Evolutionary conservation across 805 yeast species (phyloP), one percentile per base, ranked within the genome.

Genomic region (Candida hispaniensis): DNA sequence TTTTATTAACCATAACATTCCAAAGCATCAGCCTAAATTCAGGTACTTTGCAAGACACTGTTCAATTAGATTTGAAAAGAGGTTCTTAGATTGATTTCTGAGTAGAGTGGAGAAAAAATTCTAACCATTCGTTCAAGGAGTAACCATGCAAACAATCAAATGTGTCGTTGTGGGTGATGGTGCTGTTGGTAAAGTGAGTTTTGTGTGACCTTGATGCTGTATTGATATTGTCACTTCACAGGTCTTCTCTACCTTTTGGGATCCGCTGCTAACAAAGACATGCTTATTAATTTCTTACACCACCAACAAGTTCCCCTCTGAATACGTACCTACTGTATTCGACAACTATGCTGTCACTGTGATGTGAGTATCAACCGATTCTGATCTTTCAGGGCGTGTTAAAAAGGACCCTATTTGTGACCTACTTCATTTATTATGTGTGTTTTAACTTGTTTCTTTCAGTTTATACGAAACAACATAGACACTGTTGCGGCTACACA

Each of bases 131-230:
- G n/a, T n/a, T n/a, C n/a, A n/a, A n/a, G n/a, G n/a, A 23, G 22
- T 17, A 2, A 34, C 18, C 25, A 52, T 52, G 56, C 59, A 52
- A 41, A 50, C 64, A 14, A 58, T 61, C 45, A 88, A 88, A 63
- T 91, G 97, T 69, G 97, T 91, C 47, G 96, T 88, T 46, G 97
- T 91, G 39, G 98, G 98, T 47, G 98, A 91, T 64, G 98, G 98
- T 81, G 97, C 97, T 49, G 97, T 91, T 45, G 98, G 98, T 50
- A 88, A 85, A 55, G 68, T 63, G 41, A 36, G 64, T 52, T n/a
- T n/a, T n/a, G n/a, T n/a, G n/a, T n/a, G n/a, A n/a, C n/a, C n/a
- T n/a, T n/a, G n/a, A n/a, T n/a, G n/a, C n/a, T n/a, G n/a, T n/a
- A n/a, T n/a, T n/a, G n/a, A 13, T 41, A 3, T 15, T 11, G 19